Base-by-base conservation (phyloP, 352 stramenopile species). In the Globisporangium mamillatum region DNA sequence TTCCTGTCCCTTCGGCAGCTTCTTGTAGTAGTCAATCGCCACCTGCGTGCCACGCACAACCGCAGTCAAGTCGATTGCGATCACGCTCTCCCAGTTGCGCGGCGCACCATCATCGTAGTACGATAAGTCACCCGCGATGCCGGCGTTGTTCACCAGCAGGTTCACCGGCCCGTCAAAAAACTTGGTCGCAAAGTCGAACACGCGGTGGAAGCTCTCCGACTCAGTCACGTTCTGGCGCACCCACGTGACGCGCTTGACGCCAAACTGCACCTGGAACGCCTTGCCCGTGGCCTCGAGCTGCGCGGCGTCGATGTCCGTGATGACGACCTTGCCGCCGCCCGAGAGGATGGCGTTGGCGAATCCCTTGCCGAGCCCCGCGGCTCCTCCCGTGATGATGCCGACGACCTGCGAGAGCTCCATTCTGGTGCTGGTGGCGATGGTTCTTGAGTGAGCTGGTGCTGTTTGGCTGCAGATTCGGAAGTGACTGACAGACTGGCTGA, bases 101-200 rank as follows among this genome's bases (percentile, higher is more conserved):
- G 76, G 64, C 22, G 74, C 61, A 38, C 77, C 73, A 2, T 81
- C 69, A 29, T 84, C 67, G 67, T 79, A 88, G 64, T 83, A 91
- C 18, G 70, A 71, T 64, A 82, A 68, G 55, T 90, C 71, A 4
- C 80, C 79, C 4, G 74, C 80, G 25, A 94, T 92, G 16, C 87
- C 87, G 0, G 87, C 87, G 66, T 94, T 94, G 74, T 94, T 94
- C 2, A 89, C 85, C 36, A 94, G 74, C 57, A 93, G 53, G 70
- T 94, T 94, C 9, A 92, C 75, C 0, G 79, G 79, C 48, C 60
- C 58, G 24, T 80, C 75, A 60, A 95, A 93, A 65, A 81, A 88
- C 70, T 80, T 79, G 64, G 52, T 68, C 46, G 83, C 83, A 56
- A 78, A 81, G 24, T 87, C 82, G 48, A 92, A 94, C 4, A 74